phyloP scores from a whole-genome alignment of 352 stramenopile species.

The Phytopythium chamaehyphon region DNA sequence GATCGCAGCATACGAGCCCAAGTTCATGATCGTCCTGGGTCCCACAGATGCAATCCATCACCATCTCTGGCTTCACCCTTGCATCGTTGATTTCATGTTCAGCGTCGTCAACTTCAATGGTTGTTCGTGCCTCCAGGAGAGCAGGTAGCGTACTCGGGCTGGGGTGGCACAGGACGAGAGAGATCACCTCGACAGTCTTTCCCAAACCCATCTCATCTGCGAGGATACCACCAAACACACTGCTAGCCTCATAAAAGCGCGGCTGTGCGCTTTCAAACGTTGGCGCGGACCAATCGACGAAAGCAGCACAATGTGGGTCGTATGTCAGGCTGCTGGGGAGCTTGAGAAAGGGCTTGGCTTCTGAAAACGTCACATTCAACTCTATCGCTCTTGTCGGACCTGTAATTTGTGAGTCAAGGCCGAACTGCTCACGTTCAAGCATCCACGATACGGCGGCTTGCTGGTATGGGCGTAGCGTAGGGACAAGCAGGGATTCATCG shows the following conservation, averaged over 20 bases:
- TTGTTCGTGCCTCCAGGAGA: neutral
- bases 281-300: conserved; percentile 4
- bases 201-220: conserved; percentile 92
- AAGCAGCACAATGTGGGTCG: conserved; percentile 34
- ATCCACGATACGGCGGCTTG: conserved; percentile 95
- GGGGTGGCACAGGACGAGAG: conserved; percentile 46
- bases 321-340: conserved; percentile 12
- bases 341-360: neutral
- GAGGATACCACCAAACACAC: conserved; percentile 81
- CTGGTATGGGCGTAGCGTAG: conserved; percentile 96
- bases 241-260: conserved; percentile 7
- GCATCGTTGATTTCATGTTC: neutral
- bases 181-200: conserved; percentile 83
- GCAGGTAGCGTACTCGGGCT: conserved; percentile 13
- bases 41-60: conserved; percentile 57
- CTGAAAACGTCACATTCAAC: conserved; percentile 14
- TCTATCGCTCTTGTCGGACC: neutral
- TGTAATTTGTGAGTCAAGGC: conserved; percentile 7
- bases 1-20: conserved; percentile 46
- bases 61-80: neutral
- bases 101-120: neutral
- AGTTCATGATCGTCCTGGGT: conserved; percentile 22
- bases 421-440: conserved; percentile 79
- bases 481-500: conserved; percentile 35
- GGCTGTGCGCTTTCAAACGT: neutral